Evolutionary conservation across 2,329 filamentous ascomycete species (phyloP).

Genomic region (Colletotrichum sp.): DNA sequence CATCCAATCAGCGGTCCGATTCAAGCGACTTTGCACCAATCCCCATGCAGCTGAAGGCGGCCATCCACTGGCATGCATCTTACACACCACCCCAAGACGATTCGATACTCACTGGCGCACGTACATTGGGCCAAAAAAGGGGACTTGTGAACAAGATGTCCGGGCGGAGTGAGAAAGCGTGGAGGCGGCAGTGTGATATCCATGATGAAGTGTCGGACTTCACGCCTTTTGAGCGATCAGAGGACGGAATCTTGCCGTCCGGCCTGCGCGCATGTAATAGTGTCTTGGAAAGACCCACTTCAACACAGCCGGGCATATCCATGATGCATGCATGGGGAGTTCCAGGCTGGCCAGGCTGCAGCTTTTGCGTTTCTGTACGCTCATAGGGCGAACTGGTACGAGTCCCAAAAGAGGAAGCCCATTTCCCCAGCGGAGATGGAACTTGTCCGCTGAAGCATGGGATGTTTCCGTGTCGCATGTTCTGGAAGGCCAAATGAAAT

Average conservation of each 20-base stretch:
- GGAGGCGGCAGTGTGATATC: not conserved
- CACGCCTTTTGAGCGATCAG: not conserved
- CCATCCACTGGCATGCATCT: not conserved
- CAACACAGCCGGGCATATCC: not conserved
- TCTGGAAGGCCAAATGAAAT: not conserved
- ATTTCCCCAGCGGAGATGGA: not conserved
- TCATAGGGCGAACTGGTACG: not conserved
- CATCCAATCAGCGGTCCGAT: not conserved
- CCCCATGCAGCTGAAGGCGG: not conserved
- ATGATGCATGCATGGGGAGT: not conserved
- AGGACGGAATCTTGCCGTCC: not conserved
- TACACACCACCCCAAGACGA: slow-evolving; percentile 3
- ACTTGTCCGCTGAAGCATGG: not conserved
- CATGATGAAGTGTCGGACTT: not conserved
- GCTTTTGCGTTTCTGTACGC: not conserved
- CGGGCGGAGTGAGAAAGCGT: not conserved
- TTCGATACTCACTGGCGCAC: not conserved
- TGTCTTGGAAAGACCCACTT: not conserved
- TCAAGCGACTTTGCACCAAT: not conserved
- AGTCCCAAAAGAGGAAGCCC: not conserved
- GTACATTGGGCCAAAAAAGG: not conserved
- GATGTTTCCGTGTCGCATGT: not conserved
- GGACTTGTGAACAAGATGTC: not conserved
- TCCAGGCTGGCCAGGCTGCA: not conserved
- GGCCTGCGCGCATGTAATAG: not conserved